A percentile compares a stretch with the other conserved stretches of the same genome.
Evolutionary conservation across 2,329 filamentous ascomycete genomes (phyloP).

Genomic region (Colletotrichum agaves): DNA sequence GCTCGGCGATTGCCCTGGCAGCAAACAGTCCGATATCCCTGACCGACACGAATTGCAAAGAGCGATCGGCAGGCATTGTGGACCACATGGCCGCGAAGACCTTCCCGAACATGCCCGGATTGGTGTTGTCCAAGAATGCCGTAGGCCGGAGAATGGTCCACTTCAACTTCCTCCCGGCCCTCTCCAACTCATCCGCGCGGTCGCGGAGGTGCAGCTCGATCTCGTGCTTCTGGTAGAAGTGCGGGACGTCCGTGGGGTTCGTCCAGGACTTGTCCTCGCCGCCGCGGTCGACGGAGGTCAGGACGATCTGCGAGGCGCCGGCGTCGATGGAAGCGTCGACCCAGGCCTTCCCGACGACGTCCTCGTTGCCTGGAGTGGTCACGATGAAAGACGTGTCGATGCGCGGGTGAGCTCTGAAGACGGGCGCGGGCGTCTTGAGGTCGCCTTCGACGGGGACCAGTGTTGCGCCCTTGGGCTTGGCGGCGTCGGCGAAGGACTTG

Average conservation of each 20-base stretch:
- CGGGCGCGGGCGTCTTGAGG: constrained; percentile 35
- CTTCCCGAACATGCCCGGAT: constrained; percentile 42
- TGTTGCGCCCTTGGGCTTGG: constrained; percentile 21
- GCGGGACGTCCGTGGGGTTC: constrained; percentile 41
- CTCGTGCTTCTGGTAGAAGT: constrained; percentile 40
- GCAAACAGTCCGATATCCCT: constrained; percentile 43
- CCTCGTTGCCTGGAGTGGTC: constrained; percentile 43
- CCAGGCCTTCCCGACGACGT: constrained; percentile 41
- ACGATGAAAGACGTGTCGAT: constrained; percentile 43
- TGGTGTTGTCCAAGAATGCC: constrained; percentile 44
- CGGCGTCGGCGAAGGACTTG: constrained; percentile 34
- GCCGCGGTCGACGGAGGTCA: constrained; percentile 42
- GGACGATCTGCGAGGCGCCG: constrained; percentile 56
- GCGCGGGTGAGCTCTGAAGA: constrained; percentile 39
- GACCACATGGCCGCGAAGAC: constrained; percentile 44
- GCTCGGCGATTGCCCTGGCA: constrained; percentile 33
- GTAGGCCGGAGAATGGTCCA: constrained; percentile 45
- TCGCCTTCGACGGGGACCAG: constrained; percentile 40
- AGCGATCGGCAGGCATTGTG: constrained; percentile 40
- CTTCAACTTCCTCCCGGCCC: neutral
- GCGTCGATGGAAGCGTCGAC: constrained; percentile 46
- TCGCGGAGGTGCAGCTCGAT: constrained; percentile 38
- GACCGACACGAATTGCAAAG: constrained; percentile 43
- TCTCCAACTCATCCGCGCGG: constrained; percentile 23
- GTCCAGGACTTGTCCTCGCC: constrained; percentile 42